These are phyloP conservation scores for Fusarium sp. DNA, from an alignment of 2,329 filamentous ascomycete species.

Conservation along the genomic window DNA sequence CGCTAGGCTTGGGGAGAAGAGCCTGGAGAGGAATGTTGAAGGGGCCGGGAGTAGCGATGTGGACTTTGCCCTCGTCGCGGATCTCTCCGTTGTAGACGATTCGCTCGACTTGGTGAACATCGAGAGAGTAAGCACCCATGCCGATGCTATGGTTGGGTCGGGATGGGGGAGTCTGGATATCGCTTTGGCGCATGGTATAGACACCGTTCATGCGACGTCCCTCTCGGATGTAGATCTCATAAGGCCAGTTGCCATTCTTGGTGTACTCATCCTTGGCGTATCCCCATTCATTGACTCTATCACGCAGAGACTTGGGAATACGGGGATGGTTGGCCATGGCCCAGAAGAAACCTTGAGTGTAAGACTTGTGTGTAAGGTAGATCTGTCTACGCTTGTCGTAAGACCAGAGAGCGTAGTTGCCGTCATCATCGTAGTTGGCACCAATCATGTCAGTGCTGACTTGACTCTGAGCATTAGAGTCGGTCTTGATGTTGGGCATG, in stretches of 20 bases:
- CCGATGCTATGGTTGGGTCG: constrained; percentile 13
- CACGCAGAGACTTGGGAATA: constrained; percentile 8
- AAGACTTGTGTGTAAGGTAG: constrained; percentile 16
- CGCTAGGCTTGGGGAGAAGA: constrained; percentile 13
- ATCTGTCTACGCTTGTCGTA: constrained; percentile 17
- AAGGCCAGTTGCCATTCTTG: constrained; percentile 30
- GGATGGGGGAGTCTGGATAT: constrained; percentile 19
- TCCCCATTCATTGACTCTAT: constrained; percentile 11
- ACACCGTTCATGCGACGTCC: constrained; percentile 28
- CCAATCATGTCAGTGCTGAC: constrained; percentile 36
- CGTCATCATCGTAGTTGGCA: constrained; percentile 13
- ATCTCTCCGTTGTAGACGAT: constrained; percentile 18
- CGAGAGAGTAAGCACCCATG: constrained; percentile 22
- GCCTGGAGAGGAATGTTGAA: constrained; percentile 26
- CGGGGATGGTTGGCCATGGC: constrained; percentile 28
- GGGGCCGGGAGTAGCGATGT: constrained; percentile 15
- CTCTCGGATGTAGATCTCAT: constrained; percentile 33
- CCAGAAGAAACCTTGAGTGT: constrained; percentile 33
- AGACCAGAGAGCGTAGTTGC: constrained; percentile 31
- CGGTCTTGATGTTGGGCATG: constrained; percentile 36
- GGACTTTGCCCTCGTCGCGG: constrained; percentile 30
- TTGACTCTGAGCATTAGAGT: constrained; percentile 26
- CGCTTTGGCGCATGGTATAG: constrained; percentile 30
- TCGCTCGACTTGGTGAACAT: constrained; percentile 32
- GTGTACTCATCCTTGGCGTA: constrained; percentile 31